Conservation (phyloP, 129 eudicot species). For the Flaveria sonorensis region DNA sequence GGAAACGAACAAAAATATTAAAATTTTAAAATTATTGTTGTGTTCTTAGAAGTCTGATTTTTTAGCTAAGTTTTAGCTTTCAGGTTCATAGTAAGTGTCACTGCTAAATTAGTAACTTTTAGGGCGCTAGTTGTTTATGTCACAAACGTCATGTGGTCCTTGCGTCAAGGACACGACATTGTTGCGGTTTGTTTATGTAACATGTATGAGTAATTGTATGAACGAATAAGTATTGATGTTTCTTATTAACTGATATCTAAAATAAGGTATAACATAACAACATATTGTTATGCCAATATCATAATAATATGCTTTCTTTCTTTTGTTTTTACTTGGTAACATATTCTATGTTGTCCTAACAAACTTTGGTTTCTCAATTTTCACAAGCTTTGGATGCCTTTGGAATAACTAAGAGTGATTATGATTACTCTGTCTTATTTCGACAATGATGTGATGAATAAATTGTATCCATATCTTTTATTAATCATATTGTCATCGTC, state of each 20-base stretch:
- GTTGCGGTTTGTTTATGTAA: background rate
- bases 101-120: too few species aligned
- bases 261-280: too few species aligned
- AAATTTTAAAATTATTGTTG: too few species aligned
- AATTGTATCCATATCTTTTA: background rate
- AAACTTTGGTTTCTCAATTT: conserved; percentile 1
- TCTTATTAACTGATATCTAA: too few species aligned
- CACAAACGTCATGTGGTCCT: too few species aligned
- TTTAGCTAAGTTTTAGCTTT: too few species aligned
- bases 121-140: too few species aligned
- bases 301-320: background rate
- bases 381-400: background rate
- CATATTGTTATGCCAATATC: background rate
- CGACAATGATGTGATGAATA: background rate
- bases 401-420: background rate
- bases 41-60: too few species aligned
- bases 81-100: too few species aligned
- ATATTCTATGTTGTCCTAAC: background rate
- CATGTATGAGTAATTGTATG: background rate
- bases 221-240: background rate
- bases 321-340: background rate
- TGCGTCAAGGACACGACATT: background rate
- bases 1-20: too few species aligned
- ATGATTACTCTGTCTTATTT: background rate
- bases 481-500: background rate